These are phyloP conservation scores for Neotropicomus parvogracilis DNA, from an alignment of 1,284 basidiomycete species.

Conservation along the genomic window DNA sequence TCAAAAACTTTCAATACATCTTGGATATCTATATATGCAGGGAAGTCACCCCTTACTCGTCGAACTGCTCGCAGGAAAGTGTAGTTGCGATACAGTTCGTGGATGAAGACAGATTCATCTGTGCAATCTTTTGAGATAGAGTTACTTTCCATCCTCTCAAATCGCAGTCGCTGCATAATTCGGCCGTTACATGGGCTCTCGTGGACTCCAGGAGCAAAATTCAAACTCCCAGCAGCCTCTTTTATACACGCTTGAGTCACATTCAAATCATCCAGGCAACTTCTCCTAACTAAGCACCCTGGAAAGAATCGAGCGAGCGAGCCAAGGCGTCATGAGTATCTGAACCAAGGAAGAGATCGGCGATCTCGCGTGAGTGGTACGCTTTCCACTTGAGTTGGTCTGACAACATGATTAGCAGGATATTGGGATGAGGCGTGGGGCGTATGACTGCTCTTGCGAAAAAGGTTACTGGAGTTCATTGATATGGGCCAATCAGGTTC, in stretches of 20 bases:
- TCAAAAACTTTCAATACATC: background rate
- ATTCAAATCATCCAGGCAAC: conserved; percentile 1
- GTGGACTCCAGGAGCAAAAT: background rate
- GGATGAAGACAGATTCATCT: no score
- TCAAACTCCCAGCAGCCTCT: background rate
- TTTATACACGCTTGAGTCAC: background rate
- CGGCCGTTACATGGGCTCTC: background rate
- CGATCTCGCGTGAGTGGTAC: background rate
- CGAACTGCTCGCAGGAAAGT: no score
- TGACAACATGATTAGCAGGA: background rate
- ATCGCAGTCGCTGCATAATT: background rate
- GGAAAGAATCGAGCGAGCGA: background rate
- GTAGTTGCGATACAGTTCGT: no score
- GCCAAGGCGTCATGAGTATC: background rate
- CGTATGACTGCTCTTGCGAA: background rate
- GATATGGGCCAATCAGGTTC: background rate
- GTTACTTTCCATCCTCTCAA: background rate
- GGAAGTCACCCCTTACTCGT: background rate
- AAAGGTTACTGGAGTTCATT: background rate
- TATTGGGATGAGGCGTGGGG: background rate
- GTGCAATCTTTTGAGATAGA: no score
- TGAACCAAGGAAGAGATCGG: background rate
- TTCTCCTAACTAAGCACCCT: background rate
- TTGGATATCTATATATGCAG: no score
- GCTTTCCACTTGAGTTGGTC: background rate